Evolutionary conservation across 257 asterid genomes (phyloP), one percentile per base, ranked within the genome.

Genomic region (Ilex asprella): DNA sequence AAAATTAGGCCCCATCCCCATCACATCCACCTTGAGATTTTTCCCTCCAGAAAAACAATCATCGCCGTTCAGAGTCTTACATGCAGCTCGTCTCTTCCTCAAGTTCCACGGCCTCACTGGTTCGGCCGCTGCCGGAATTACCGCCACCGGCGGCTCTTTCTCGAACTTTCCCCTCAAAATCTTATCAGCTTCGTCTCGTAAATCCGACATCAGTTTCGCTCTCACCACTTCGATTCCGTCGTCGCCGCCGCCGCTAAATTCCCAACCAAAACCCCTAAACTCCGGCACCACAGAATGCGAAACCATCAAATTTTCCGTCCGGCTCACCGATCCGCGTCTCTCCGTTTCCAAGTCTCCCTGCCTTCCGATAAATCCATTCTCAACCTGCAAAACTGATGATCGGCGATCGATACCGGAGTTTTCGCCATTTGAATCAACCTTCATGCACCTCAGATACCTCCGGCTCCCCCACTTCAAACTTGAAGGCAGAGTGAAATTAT

Each of bases 141-240:
- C 65, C 47, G 69, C 52, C 76, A 74, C 61, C 12, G 70, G 57
- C 60, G 77, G 78, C 7, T 78, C 81, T 0, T 75, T 73, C 55
- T 75, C 84, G 41, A 80, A 77, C 2, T 83, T 87, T 27, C 79
- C 85, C 70, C 71, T 81, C 39, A 85, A 84, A 61, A 87, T 83
- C 68, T 82, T 78, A 41, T 80, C 89, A 63, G 97, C 85, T 72
- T 76, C 95, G 49, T 87, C 79, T 75, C 85, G 95, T 68, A 88
- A 85, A 84, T 91, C 96, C 83, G 78, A 41, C 82, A 88, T 79
- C n/a, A 86, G 82, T 72, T 84, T 86, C 88, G 78, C 81, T 59
- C 95, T 77, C 3, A 79, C 82, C 50, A 86, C 89, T 2, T 84
- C 85, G 67, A 89, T 86, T 63, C 91, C 97, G 4, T 67, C 69